Evolutionary conservation across 1,284 basidiomycete genomes (phyloP), one percentile per base, ranked within the genome.

Genomic region (Wolfiporia cocos): DNA sequence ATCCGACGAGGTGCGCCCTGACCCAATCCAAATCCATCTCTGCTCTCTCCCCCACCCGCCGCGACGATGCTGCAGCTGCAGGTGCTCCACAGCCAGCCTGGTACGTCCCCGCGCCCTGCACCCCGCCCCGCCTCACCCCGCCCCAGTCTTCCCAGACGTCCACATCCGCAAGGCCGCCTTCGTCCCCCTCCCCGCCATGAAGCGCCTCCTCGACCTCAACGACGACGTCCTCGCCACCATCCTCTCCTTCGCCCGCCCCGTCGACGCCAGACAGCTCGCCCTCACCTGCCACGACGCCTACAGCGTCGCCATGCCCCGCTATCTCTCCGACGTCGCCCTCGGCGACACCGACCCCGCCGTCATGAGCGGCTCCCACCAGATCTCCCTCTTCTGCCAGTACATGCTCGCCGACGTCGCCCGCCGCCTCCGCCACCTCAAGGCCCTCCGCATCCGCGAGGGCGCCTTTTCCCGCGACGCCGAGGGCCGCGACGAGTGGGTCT

Each of bases 371-470:
- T 10, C 11, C 2, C 34, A 5, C 21, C 43, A 39, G 14, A 30
- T 51, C 33, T n/a, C 17, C 24, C 22, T 29, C n/a, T 51, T 51
- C 43, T 42, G 45, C 42, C 7, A 21, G 3, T 47, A 42, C 39
- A 40, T 51, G 34, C 33, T 51, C 23, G 35, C 32, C 20, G 26
- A 38, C 28, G 15, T 48, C 20, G 34, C 20, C 17, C 32, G 39
- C 41, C 46, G 48, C 33, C 39, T 47, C 15, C 40, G 38, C 19
- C 47, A 48, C 29, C 46, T 54, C 34, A 44, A 44, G 15, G 49
- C 44, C 32, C 53, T 54, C 26, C 49, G 48, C 21, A 49, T 54
- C 41, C 42, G 46, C n/a, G 53, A 52, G 39, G 48, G 48, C 14
- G 50, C 53, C 2, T 54, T 54, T 45, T 29, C 47, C 10, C 38